phyloP scores from a whole-genome alignment of 2,329 filamentous ascomycete species.

The Hypoxylon sp. region DNA sequence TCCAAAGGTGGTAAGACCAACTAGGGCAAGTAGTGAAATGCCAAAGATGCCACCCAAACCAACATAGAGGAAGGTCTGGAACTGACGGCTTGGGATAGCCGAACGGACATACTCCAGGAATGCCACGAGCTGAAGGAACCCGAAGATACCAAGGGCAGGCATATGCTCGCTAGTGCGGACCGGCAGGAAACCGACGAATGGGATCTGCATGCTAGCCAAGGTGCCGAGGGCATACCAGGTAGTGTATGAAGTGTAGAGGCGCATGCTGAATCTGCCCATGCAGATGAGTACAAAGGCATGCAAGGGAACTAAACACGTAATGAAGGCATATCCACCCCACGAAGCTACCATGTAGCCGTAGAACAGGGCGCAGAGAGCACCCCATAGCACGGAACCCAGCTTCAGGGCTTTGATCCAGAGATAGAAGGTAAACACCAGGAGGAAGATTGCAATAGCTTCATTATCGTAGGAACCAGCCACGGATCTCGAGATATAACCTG shows the following conservation, averaged over 20 bases:
- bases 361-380: conserved; percentile 91
- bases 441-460: conserved; percentile 98
- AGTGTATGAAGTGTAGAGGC: conserved; percentile 95
- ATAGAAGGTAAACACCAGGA: conserved; percentile 98
- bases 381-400: conserved; percentile 96
- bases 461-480: conserved; percentile 99
- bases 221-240: conserved; percentile 98
- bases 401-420: conserved; percentile 99
- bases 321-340: conserved; percentile 99
- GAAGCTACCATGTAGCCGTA: conserved; percentile 99
- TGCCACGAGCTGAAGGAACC: conserved; percentile 91
- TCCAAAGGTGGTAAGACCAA: conserved; percentile 88
- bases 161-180: conserved; percentile 99
- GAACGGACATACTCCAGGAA: conserved; percentile 92
- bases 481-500: conserved; percentile 97
- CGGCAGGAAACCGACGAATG: conserved; percentile 96
- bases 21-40: conserved; percentile 80
- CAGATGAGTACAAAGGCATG: conserved; percentile 94
- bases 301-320: conserved; percentile 95
- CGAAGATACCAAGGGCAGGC: conserved; percentile 95
- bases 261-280: conserved; percentile 96
- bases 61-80: conserved; percentile 87
- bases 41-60: conserved; percentile 82
- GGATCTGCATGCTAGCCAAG: conserved; percentile 98
- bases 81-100: conserved; percentile 92